A percentile compares a stretch with the other conserved stretches of the same genome.
These are phyloP conservation scores for Torulaspora gathmanii DNA, from an alignment of 805 yeast species.

Conservation along the genomic window DNA sequence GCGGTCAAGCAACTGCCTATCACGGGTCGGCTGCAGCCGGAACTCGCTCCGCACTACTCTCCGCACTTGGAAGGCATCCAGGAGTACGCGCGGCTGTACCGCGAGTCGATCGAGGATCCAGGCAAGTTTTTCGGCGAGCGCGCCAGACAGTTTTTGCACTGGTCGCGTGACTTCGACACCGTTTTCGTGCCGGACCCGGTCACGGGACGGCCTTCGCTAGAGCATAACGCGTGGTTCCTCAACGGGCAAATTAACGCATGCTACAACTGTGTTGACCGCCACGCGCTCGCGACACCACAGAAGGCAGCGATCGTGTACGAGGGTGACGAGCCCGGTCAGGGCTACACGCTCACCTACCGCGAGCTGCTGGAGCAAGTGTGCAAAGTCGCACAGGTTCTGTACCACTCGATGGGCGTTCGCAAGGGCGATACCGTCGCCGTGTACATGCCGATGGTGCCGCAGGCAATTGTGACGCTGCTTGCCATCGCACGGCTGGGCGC, in stretches of 20 bases:
- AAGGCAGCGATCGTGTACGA: slow-evolving; percentile 74
- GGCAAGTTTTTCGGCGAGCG: slow-evolving; percentile 70
- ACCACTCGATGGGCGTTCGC: slow-evolving; percentile 54
- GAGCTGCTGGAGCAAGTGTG: slow-evolving; percentile 68
- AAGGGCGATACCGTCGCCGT: slow-evolving; percentile 87
- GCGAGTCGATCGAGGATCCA: slow-evolving; percentile 75
- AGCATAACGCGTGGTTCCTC: slow-evolving; percentile 66
- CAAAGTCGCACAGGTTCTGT: slow-evolving; percentile 64
- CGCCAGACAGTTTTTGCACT: slow-evolving; percentile 66
- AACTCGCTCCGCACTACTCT: slow-evolving; percentile 34
- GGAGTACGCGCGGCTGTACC: slow-evolving; percentile 65
- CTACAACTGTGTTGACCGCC: slow-evolving; percentile 78
- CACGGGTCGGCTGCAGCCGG: slow-evolving; percentile 20
- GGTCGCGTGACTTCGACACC: slow-evolving; percentile 73
- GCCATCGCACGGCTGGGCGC: slow-evolving; percentile 82
- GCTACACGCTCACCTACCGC: slow-evolving; percentile 59
- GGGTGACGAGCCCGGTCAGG: slow-evolving; percentile 66
- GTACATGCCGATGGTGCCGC: slow-evolving; percentile 82
- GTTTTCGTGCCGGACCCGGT: slow-evolving; percentile 40
- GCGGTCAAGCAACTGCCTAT: slow-evolving; percentile 23
- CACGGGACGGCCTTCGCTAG: slow-evolving; percentile 38
- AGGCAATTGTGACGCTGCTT: slow-evolving; percentile 67
- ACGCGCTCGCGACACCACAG: slow-evolving; percentile 65
- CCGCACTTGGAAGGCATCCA: slow-evolving; percentile 60
- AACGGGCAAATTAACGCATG: slow-evolving; percentile 77